Base-by-base conservation (phyloP, 2,329 filamentous ascomycete genomes). In the Colletotrichum gloeosporioides region DNA sequence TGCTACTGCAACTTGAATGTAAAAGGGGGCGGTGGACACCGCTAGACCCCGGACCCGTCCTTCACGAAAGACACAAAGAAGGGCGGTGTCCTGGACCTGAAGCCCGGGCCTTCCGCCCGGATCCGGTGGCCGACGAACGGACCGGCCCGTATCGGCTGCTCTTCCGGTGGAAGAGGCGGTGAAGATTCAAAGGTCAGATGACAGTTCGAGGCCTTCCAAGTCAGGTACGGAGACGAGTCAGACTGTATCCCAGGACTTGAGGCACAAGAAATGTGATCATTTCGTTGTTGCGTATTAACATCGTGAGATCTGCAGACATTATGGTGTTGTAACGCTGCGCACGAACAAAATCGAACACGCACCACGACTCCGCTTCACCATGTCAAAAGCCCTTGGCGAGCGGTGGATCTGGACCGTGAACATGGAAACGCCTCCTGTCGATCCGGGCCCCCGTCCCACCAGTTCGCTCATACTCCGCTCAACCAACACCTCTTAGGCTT, bases 151-250 rank as follows among this genome's bases (percentile, higher is more conserved):
- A 32, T 44, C 27, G 71, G 64, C 12, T 32, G 73, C 55, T 8
- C 13, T 76, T 65, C 70, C 64, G 70, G 64, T 22, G 22, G 25
- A 73, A 76, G 57, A 73, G 27, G 73, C 73, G 73, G 73, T 76
- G 73, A 73, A 63, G 69, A n/a, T 27, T 29, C 1, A 15, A 34
- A 55, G 64, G 64, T 64, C 62, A 64, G 32, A 44, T 44, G n/a
- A n/a, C n/a, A n/a, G n/a, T n/a, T n/a, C n/a, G n/a, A n/a, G n/a
- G n/a, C n/a, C n/a, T n/a, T n/a, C n/a, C n/a, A n/a, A n/a, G n/a
- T n/a, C n/a, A 12, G 32, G 8, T 32, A 64, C 32, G 32, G 12
- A 12, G 13, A 59, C 34, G 34, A 64, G 22, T 64, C 22, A 64
- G n/a, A n/a, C n/a, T n/a, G n/a, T n/a, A n/a, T n/a, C n/a, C n/a